These are phyloP conservation scores for Obba rivulosa DNA, from an alignment of 768 basidiomycete genomes.

Conservation along the genomic window DNA sequence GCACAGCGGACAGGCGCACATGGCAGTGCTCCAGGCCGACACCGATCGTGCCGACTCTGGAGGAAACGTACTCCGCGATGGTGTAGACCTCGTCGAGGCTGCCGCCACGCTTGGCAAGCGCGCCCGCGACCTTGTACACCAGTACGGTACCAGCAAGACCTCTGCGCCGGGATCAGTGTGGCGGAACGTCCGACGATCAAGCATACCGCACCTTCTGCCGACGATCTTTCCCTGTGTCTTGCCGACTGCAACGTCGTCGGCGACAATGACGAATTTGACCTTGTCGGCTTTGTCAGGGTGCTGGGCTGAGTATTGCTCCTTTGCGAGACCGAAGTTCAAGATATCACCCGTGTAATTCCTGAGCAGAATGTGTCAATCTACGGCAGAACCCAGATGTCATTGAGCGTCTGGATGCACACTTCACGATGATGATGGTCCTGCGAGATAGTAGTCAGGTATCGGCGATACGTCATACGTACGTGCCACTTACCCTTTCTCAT, in stretches of 20 bases:
- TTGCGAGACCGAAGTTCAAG: constrained; percentile 87
- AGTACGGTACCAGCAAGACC: constrained; percentile 78
- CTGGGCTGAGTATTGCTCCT: constrained; percentile 72
- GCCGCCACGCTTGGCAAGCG: constrained; percentile 64
- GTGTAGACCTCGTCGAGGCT: constrained; percentile 63
- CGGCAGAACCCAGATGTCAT: not conserved
- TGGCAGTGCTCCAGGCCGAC: constrained; percentile 88
- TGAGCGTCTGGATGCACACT: constrained; percentile 38
- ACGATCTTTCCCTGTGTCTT: constrained; percentile 77
- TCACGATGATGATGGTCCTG: constrained; percentile 80
- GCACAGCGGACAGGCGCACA: constrained; percentile 33
- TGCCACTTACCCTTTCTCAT: constrained; percentile 56
- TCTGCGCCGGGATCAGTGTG: constrained; percentile 32
- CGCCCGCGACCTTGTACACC: constrained; percentile 90
- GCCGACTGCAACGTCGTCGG: constrained; percentile 88
- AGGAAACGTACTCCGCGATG: constrained; percentile 59
- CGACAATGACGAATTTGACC: constrained; percentile 77
- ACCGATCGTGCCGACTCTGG: constrained; percentile 75
- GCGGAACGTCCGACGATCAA: not conserved
- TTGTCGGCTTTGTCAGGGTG: constrained; percentile 62
- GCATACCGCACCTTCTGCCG: constrained; percentile 56
- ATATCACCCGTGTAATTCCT: constrained; percentile 91
- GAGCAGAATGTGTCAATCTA: constrained; percentile 1
- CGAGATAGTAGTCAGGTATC: not conserved
- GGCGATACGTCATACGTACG: not conserved